These are phyloP conservation scores for Ploettnerulaceae sp. DNA, from an alignment of 2,329 filamentous ascomycete species.

Conservation along the genomic window DNA sequence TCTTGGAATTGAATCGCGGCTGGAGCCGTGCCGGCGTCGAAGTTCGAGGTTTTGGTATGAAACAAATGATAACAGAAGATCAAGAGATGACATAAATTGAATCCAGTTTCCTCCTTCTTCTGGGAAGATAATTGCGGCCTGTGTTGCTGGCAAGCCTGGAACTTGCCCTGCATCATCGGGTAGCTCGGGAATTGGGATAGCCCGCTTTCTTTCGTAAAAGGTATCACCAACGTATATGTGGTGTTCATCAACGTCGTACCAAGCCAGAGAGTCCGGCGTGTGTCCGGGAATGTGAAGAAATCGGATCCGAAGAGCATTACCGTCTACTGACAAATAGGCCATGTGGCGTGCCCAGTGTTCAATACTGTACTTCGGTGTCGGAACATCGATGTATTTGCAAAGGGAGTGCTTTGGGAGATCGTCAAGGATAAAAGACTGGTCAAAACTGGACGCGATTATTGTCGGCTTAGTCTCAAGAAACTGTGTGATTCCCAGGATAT, in stretches of 20 bases:
- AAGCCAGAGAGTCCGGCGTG: constrained; percentile 42
- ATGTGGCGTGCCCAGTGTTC: constrained; percentile 39
- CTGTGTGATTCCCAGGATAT: constrained; percentile 32
- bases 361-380: constrained; percentile 38
- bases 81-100: constrained; percentile 36
- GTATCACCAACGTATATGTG: constrained; percentile 44
- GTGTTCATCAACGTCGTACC: constrained; percentile 41
- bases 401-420: constrained; percentile 39
- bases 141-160: constrained; percentile 17
- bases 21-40: constrained; percentile 18
- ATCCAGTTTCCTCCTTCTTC: constrained; percentile 37
- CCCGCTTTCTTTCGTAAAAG: constrained; percentile 37
- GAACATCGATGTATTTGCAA: constrained; percentile 36
- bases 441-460: constrained; percentile 35
- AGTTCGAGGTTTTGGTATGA: constrained; percentile 32
- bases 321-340: constrained; percentile 29
- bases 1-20: constrained; percentile 21
- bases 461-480: constrained; percentile 23
- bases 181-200: constrained; percentile 31
- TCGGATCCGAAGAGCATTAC: constrained; percentile 35
- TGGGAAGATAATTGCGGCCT: constrained; percentile 37
- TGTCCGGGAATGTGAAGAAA: constrained; percentile 44
- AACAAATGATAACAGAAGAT: constrained; percentile 35
- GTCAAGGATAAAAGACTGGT: constrained; percentile 38
- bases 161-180: constrained; percentile 18